Evolutionary conservation across 805 yeast species (phyloP).

Genomic region (Monosporozyma yasuniensis): DNA sequence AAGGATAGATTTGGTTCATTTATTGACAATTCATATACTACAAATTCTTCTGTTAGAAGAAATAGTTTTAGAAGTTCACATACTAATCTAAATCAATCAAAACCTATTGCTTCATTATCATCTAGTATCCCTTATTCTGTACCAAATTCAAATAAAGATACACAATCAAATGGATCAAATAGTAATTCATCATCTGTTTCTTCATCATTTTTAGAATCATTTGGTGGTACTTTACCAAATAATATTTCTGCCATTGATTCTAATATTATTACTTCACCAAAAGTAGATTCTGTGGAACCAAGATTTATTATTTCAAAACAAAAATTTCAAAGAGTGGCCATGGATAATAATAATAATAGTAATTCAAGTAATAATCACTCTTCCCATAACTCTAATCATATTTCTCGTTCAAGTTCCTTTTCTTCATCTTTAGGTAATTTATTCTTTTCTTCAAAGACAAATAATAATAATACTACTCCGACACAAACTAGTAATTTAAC

Average conservation of each 20-base stretch:
- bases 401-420: slow-evolving; percentile 28
- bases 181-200: slow-evolving; percentile 28
- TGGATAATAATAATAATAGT: slow-evolving; percentile 13
- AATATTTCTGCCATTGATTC: slow-evolving; percentile 40
- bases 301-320: slow-evolving; percentile 79
- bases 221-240: slow-evolving; percentile 33
- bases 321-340: slow-evolving; percentile 32
- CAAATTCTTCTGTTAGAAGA: slow-evolving; percentile 33
- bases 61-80: slow-evolving; percentile 38
- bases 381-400: slow-evolving; percentile 7
- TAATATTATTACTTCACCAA: slow-evolving; percentile 63
- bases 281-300: slow-evolving; percentile 66
- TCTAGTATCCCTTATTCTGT: slow-evolving; percentile 62
- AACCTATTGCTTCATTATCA: slow-evolving; percentile 38
- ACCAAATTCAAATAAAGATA: slow-evolving; percentile 48
- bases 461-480: background rate
- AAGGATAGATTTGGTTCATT: slow-evolving; percentile 20
- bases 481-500: slow-evolving; percentile 17
- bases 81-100: slow-evolving; percentile 5
- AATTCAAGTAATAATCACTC: background rate
- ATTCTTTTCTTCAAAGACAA: slow-evolving; percentile 18
- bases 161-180: slow-evolving; percentile 10
- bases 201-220: slow-evolving; percentile 28
- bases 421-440: slow-evolving; percentile 30
- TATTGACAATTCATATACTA: slow-evolving; percentile 12